Conservation (phyloP, 129 eudicot species). For the Oenanthe sinensis region DNA sequence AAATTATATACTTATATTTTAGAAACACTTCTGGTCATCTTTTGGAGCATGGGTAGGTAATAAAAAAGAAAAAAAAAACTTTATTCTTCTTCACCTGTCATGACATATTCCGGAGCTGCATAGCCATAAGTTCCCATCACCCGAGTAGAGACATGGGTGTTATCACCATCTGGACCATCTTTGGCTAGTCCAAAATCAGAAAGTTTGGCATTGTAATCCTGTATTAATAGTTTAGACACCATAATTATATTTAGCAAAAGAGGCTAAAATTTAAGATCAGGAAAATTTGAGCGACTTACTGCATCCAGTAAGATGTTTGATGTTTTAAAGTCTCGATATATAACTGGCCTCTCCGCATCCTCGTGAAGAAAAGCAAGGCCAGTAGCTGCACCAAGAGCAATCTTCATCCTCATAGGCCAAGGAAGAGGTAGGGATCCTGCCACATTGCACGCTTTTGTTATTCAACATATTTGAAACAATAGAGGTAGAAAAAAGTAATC, state of each 20-base stretch:
- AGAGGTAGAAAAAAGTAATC: neutral
- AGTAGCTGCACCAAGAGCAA: slow-evolving; percentile 88
- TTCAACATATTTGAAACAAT: neutral
- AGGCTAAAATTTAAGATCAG: neutral
- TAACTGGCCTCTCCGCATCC: slow-evolving; percentile 85
- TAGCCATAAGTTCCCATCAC: slow-evolving; percentile 93
- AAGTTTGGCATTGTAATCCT: slow-evolving; percentile 94
- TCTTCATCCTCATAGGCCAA: slow-evolving; percentile 80
- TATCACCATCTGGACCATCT: slow-evolving; percentile 91
- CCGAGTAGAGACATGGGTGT: slow-evolving; percentile 82
- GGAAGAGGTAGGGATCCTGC: slow-evolving; percentile 86
- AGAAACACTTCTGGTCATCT: neutral
- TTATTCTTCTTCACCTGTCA: slow-evolving; percentile 46
- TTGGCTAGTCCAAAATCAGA: slow-evolving; percentile 99
- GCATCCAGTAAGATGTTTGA: slow-evolving; percentile 78
- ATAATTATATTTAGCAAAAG: neutral
- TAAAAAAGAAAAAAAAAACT: slow-evolving; percentile 3
- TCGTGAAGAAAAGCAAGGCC: slow-evolving; percentile 97
- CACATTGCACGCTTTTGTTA: slow-evolving; percentile 8
- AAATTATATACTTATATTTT: neutral
- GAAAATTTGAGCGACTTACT: slow-evolving; percentile 36
- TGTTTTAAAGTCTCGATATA: slow-evolving; percentile 81
- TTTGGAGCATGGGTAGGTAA: neutral
- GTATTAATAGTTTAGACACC: neutral
- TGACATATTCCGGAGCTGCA: slow-evolving; percentile 92